Evolutionary conservation across 2,329 filamentous ascomycete species (phyloP).

Genomic region (Metarhizium guizhouense): DNA sequence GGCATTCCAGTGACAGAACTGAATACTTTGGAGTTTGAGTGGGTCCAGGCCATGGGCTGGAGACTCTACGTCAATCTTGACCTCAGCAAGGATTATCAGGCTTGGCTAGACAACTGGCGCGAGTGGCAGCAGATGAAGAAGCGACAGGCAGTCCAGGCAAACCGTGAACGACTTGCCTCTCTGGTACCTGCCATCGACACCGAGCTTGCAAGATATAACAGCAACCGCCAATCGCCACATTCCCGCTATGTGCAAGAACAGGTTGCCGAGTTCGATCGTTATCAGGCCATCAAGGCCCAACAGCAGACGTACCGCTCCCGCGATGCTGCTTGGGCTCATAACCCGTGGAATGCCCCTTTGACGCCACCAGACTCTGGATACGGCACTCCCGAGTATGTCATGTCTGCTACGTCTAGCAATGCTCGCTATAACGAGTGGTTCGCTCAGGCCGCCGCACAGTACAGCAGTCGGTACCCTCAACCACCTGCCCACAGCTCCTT

Average conservation of each 20-base stretch:
- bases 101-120: conserved; percentile 53
- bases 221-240: conserved; percentile 27
- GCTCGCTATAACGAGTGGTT: conserved; percentile 52
- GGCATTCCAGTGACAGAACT: conserved; percentile 77
- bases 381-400: conserved; percentile 49
- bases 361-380: conserved; percentile 55
- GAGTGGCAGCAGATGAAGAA: conserved; percentile 49
- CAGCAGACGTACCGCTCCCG: conserved; percentile 32
- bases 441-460: conserved; percentile 32
- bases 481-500: conserved; percentile 30
- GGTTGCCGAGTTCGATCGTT: conserved; percentile 43
- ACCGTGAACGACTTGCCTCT: conserved; percentile 40
- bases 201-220: conserved; percentile 29
- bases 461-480: conserved; percentile 36
- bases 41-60: conserved; percentile 77
- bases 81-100: conserved; percentile 60
- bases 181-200: conserved; percentile 40
- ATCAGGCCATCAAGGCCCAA: conserved; percentile 35
- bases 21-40: conserved; percentile 79
- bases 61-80: conserved; percentile 79
- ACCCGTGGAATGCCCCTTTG: conserved; percentile 39
- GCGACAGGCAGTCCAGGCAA: conserved; percentile 37
- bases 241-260: conserved; percentile 46
- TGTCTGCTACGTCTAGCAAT: conserved; percentile 46
- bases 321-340: conserved; percentile 36